phyloP scores from a whole-genome alignment of 768 basidiomycete genomes.

The Leccinum broughii region DNA sequence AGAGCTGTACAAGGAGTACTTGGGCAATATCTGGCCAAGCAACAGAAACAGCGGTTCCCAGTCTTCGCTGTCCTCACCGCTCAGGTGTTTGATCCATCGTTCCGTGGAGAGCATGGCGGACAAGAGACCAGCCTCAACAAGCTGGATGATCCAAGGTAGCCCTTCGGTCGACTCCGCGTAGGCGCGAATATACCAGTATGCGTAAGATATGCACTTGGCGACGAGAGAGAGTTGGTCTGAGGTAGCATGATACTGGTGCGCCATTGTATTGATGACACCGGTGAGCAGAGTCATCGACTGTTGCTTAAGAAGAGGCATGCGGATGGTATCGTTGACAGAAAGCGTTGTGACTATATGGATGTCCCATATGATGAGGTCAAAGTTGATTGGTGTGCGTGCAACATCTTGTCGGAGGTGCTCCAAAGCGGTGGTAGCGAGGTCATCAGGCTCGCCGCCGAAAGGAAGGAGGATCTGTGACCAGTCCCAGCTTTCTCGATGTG shows the following conservation, averaged over 20 bases:
- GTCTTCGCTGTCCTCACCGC: slow-evolving; percentile 23
- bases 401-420: slow-evolving; percentile 27
- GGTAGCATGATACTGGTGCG: slow-evolving; percentile 4
- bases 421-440: slow-evolving; percentile 25
- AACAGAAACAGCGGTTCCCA: slow-evolving; percentile 31
- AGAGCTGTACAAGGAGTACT: slow-evolving; percentile 28
- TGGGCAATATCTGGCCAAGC: slow-evolving; percentile 26
- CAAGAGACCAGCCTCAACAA: slow-evolving; percentile 27
- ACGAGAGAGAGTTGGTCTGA: slow-evolving; percentile 9
- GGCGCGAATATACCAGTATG: slow-evolving; percentile 32
- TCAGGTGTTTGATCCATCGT: slow-evolving; percentile 26
- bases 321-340: slow-evolving; percentile 27
- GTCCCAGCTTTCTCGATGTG: slow-evolving; percentile 25
- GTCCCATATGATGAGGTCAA: slow-evolving; percentile 32
- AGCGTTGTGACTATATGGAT: slow-evolving; percentile 29
- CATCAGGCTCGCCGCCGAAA: slow-evolving; percentile 19
- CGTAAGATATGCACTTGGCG: slow-evolving; percentile 30
- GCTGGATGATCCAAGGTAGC: slow-evolving; percentile 27
- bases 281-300: slow-evolving; percentile 21
- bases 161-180: slow-evolving; percentile 29
- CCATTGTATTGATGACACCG: slow-evolving; percentile 18
- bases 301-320: slow-evolving; percentile 25
- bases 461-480: slow-evolving; percentile 29
- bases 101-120: slow-evolving; percentile 27
- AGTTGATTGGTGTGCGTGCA: slow-evolving; percentile 22